A percentile compares a stretch with the other conserved stretches of the same genome.
Evolutionary conservation across 805 yeast genomes (phyloP).

Genomic region (Kuraishia hungarica): DNA sequence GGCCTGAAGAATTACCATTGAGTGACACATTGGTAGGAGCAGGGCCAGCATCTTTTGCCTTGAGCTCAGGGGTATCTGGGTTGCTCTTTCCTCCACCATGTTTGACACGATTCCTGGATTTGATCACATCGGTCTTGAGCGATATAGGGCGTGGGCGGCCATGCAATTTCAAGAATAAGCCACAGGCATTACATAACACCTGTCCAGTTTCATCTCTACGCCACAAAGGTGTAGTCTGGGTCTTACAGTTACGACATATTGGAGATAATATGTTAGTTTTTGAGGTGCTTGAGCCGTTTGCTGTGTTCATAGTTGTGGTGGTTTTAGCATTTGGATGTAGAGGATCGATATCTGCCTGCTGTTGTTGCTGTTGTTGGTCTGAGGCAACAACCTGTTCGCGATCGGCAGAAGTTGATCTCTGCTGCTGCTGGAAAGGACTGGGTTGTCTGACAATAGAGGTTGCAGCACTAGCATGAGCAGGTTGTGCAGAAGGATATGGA

Average conservation of each 20-base stretch:
- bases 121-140: constrained; percentile 85
- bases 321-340: constrained; percentile 58
- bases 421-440: constrained; percentile 1
- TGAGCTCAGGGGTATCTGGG: constrained; percentile 50
- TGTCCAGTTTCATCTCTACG: constrained; percentile 87
- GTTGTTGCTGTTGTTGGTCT: neutral
- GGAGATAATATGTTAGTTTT: constrained; percentile 58
- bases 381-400: neutral
- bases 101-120: constrained; percentile 80
- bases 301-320: constrained; percentile 41
- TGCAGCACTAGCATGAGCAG: neutral
- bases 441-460: neutral
- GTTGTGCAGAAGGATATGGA: neutral
- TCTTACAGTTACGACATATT: constrained; percentile 82
- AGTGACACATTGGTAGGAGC: constrained; percentile 16
- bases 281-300: constrained; percentile 57
- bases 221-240: constrained; percentile 93
- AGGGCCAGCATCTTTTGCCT: constrained; percentile 33
- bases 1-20: neutral
- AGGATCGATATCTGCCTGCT: constrained; percentile 13
- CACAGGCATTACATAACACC: constrained; percentile 92
- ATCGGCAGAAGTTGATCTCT: neutral
- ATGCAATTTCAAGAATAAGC: constrained; percentile 79
- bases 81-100: constrained; percentile 27
- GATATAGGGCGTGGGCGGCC: constrained; percentile 91